Percentiles rank a stretch among this genome's conserved stretches.
Conservation (phyloP, 805 yeast genomes). For the Isabelozyma rhagii region DNA sequence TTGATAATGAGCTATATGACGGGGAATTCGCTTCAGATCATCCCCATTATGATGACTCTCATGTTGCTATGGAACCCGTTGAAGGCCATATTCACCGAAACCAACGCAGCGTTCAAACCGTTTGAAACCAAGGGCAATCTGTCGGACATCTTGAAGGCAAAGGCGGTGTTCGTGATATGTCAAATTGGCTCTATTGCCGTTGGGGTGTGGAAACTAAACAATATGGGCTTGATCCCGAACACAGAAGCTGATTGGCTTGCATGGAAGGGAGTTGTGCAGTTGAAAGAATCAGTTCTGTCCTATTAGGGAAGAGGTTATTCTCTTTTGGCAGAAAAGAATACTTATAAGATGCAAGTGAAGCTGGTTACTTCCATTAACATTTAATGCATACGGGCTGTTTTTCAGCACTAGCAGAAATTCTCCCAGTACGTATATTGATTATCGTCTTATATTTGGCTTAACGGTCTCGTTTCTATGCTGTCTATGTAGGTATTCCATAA, state of each 20-base stretch:
- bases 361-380: too few relatives aligned
- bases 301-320: too few relatives aligned
- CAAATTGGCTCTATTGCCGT: conserved; percentile 58
- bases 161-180: conserved; percentile 29
- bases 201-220: conserved; percentile 81
- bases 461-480: too few relatives aligned
- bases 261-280: conserved; percentile 57
- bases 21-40: conserved; percentile 83
- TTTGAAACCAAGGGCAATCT: conserved; percentile 37
- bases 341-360: too few relatives aligned
- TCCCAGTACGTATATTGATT: too few relatives aligned
- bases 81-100: conserved; percentile 59
- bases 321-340: too few relatives aligned
- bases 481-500: too few relatives aligned
- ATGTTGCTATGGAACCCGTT: conserved; percentile 79
- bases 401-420: too few relatives aligned
- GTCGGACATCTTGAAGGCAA: conserved; percentile 24
- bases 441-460: too few relatives aligned
- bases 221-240: conserved; percentile 90
- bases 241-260: conserved; percentile 87
- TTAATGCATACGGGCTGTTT: too few relatives aligned
- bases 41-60: conserved; percentile 85
- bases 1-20: conserved; percentile 88
- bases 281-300: conserved; percentile 7
- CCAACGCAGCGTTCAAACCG: conserved; percentile 52